Evolutionary conservation across 768 basidiomycete species (phyloP), one percentile per base, ranked within the genome.

Genomic region (Amanita phalloides): DNA sequence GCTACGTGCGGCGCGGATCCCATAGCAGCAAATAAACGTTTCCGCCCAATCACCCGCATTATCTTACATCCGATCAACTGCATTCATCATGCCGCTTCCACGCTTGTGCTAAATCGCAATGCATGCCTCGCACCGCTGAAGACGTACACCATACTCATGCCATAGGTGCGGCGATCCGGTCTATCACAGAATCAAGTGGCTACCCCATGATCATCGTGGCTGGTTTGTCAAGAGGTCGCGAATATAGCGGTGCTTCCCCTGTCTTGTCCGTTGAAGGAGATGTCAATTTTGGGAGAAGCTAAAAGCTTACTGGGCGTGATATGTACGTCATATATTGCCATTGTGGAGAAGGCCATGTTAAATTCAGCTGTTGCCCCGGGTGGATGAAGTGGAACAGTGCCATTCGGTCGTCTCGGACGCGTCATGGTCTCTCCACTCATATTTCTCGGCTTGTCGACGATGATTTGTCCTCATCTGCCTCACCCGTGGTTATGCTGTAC

Each of bases 251-350:
- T 60, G 58, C 38, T 53, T 20, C 28, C 28, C 28, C 28, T 1
- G 28, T 54, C 55, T 41, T 21, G 53, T 52, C 21, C 55, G 59
- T 14, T 17, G 9, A 7, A 46, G 35, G 26, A 21, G 26, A 21
- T 28, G 7, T 32, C 38, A 26, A 33, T 20, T 30, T 20, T 7
- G 25, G 28, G 4, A 17, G 10, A 13, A 33, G 33, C 33, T 33
- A 33, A 33, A n/a, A 49, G 49, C 8, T 8, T 39, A n/a, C 1
- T 10, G 3, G 25, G 25, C 21, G 26, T 37, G 30, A 32, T 42
- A 54, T 43, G 20, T 25, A 61, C 58, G 45, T 48, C 58, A 62
- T 60, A 44, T 54, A 55, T 54, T 13, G 56, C 56, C 49, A 61
- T 54, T 2, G 60, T 56, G 33, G 55, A 45, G 49, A 37, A 60